Conservation (phyloP, 805 yeast genomes). For the Peterozyma toletana region DNA sequence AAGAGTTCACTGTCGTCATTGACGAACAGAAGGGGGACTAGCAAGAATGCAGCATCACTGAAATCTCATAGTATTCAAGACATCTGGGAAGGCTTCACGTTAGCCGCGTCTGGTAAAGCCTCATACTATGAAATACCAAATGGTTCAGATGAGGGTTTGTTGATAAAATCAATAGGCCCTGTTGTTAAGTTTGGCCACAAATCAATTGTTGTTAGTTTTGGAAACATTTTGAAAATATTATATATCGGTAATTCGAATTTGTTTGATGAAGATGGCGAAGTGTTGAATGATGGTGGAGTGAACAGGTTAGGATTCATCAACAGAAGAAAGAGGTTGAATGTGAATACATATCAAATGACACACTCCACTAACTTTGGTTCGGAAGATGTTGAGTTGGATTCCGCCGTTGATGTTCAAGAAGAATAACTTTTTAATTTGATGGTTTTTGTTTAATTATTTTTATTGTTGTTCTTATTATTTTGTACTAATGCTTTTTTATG, state of each 20-base stretch:
- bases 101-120: constrained; percentile 60
- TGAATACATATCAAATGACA: constrained; percentile 26
- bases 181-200: constrained; percentile 70
- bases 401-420: no score
- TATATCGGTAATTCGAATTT: constrained; percentile 73
- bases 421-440: no score
- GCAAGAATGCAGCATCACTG: neutral
- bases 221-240: constrained; percentile 62
- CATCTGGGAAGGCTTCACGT: constrained; percentile 79
- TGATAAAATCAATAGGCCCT: constrained; percentile 52
- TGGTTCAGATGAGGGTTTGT: constrained; percentile 33
- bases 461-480: no score
- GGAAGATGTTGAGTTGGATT: neutral
- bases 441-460: no score
- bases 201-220: constrained; percentile 68
- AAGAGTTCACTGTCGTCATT: neutral
- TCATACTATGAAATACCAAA: constrained; percentile 52
- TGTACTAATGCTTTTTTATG: no score
- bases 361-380: constrained; percentile 25
- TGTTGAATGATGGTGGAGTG: constrained; percentile 27
- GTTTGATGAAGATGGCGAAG: constrained; percentile 50
- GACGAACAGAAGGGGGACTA: neutral
- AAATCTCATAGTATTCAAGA: constrained; percentile 12
- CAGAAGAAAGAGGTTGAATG: constrained; percentile 24
- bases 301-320: constrained; percentile 24